phyloP scores from a whole-genome alignment of 2,329 filamentous ascomycete genomes.

The Trichoderma citrinoviride region DNA sequence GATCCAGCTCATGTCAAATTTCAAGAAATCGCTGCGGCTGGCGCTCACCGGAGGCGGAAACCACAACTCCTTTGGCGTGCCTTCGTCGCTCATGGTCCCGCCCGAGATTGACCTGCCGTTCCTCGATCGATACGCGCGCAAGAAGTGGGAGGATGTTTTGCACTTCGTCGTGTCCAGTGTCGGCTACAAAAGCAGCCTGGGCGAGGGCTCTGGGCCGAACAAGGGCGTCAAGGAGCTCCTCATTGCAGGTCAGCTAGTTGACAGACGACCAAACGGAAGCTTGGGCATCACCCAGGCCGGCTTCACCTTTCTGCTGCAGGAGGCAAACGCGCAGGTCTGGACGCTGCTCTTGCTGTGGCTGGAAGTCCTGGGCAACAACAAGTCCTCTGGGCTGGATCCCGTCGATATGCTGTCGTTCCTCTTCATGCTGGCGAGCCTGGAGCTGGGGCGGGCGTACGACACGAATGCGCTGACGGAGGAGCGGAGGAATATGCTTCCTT shows the following conservation, averaged over 20 bases:
- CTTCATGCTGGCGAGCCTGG: conserved; percentile 89
- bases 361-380: conserved; percentile 66
- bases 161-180: conserved; percentile 90
- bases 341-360: conserved; percentile 91
- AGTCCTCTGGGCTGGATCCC: conserved; percentile 69
- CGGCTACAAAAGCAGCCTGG: conserved; percentile 48
- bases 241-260: conserved; percentile 76
- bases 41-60: conserved; percentile 84
- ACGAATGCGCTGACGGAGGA: conserved; percentile 78
- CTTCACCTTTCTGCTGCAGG: conserved; percentile 91
- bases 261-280: conserved; percentile 59
- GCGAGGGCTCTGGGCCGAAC: conserved; percentile 56
- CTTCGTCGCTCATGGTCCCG: conserved; percentile 63
- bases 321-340: conserved; percentile 97
- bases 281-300: conserved; percentile 86
- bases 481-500: conserved; percentile 84
- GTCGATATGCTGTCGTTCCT: conserved; percentile 95
- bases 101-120: conserved; percentile 65
- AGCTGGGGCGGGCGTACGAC: conserved; percentile 88
- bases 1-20: conserved; percentile 78
- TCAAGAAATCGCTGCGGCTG: conserved; percentile 77
- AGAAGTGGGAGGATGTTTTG: conserved; percentile 92
- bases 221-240: conserved; percentile 82
- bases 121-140: conserved; percentile 80
- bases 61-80: conserved; percentile 87